Percentiles rank a stretch among this genome's conserved stretches.
phyloP scores from a whole-genome alignment of 129 eudicot species.

The Kitagawia praeruptora region DNA sequence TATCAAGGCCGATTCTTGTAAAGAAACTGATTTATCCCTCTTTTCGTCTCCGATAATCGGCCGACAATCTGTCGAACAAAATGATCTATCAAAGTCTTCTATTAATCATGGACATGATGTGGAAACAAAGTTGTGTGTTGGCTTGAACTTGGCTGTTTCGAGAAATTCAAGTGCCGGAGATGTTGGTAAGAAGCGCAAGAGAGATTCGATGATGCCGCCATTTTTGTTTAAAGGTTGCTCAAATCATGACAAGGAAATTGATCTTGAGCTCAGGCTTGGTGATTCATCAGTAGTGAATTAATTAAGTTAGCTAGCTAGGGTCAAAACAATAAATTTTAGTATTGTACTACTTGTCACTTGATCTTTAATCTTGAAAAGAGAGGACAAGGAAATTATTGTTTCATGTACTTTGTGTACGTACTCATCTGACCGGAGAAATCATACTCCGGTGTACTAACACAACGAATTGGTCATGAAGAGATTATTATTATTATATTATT shows the following conservation, averaged over 20 bases:
- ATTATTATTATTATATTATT: neutral
- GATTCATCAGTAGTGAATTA: slow-evolving; percentile 17
- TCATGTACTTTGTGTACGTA: slow-evolving; percentile 2
- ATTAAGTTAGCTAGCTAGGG: neutral
- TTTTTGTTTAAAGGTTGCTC: slow-evolving; percentile 1
- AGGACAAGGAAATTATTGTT: neutral
- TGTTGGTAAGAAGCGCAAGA: slow-evolving; percentile 43
- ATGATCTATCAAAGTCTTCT: neutral
- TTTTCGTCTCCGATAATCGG: slow-evolving; percentile 18
- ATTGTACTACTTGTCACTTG: neutral
- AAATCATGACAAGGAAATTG: slow-evolving; percentile 30
- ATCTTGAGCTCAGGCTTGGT: slow-evolving; percentile 70
- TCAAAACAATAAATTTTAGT: neutral
- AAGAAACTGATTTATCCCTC: neutral
- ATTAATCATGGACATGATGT: slow-evolving; percentile 2
- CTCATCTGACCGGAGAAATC: neutral
- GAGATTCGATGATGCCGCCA: slow-evolving; percentile 10
- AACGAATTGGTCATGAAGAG: neutral
- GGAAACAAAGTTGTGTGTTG: slow-evolving; percentile 37
- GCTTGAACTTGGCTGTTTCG: slow-evolving; percentile 17
- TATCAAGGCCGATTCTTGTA: neutral
- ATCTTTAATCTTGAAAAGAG: neutral
- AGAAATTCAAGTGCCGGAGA: slow-evolving; percentile 3
- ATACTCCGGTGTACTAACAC: neutral
- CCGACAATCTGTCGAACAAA: neutral